phyloP scores from a whole-genome alignment of 805 yeast genomes.

The Yamadazyma tumulicola region DNA sequence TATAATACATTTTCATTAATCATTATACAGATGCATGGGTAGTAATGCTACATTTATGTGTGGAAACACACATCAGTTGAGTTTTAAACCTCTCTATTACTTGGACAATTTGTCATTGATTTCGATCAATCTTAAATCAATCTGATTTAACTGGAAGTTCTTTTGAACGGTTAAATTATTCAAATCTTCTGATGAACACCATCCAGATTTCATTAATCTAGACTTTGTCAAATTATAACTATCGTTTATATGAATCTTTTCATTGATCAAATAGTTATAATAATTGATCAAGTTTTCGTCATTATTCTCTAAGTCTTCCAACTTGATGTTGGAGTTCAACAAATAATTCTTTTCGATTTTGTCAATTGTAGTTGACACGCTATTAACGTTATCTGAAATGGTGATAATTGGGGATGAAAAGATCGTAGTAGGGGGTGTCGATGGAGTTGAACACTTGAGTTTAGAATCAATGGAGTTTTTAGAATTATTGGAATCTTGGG shows the following conservation, averaged over 20 bases:
- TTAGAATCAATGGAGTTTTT: conserved; percentile 10
- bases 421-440: conserved; percentile 32
- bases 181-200: conserved; percentile 42
- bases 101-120: conserved; percentile 36
- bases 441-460: conserved; percentile 20
- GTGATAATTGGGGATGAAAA: conserved; percentile 37
- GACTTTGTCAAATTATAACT: conserved; percentile 32
- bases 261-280: conserved; percentile 28
- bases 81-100: no score
- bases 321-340: conserved; percentile 13
- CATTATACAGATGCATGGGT: no score
- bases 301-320: conserved; percentile 12
- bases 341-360: conserved; percentile 37
- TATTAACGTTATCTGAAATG: conserved; percentile 31
- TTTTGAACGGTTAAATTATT: conserved; percentile 37
- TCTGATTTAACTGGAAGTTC: conserved; percentile 33
- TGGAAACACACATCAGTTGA: no score
- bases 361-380: conserved; percentile 26
- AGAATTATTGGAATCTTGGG: conserved; percentile 13
- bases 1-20: no score
- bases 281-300: conserved; percentile 20
- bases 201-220: conserved; percentile 33
- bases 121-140: conserved; percentile 34
- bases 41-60: no score
- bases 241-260: conserved; percentile 29